Conservation (phyloP, 2,329 filamentous ascomycete species). For the Penicillium janthinellum region DNA sequence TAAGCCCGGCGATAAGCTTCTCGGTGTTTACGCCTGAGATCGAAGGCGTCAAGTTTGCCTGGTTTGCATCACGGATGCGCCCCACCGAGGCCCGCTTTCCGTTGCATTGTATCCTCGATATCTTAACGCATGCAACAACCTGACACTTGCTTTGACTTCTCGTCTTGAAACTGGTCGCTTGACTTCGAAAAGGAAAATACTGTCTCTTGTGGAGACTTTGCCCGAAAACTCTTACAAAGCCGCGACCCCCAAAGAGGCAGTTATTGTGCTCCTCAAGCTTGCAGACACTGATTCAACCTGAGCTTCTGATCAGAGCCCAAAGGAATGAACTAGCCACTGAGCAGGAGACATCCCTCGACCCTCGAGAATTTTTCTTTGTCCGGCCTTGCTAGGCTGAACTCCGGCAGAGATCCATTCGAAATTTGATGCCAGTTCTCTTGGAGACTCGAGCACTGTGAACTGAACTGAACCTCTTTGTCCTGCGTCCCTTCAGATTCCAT, state of each 20-base stretch:
- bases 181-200: neutral
- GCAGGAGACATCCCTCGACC: neutral
- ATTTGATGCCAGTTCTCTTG: neutral
- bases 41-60: slow-evolving; percentile 5
- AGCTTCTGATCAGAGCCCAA: neutral
- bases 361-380: neutral
- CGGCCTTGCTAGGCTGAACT: neutral
- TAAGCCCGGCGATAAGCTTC: slow-evolving; percentile 7
- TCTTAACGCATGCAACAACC: neutral
- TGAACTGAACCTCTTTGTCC: neutral
- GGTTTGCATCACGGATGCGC: slow-evolving; percentile 1
- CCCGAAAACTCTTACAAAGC: neutral
- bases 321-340: neutral
- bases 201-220: neutral
- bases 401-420: neutral
- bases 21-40: neutral
- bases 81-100: neutral
- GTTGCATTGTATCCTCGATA: neutral
- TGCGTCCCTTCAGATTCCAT: slow-evolving; percentile 13
- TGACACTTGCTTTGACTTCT: neutral
- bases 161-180: too few relatives aligned
- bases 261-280: neutral
- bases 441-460: neutral
- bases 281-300: neutral
- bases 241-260: neutral